Evolutionary conservation across 106 monocot genomes (phyloP).

Genomic region (Platanthera zijinensis): DNA sequence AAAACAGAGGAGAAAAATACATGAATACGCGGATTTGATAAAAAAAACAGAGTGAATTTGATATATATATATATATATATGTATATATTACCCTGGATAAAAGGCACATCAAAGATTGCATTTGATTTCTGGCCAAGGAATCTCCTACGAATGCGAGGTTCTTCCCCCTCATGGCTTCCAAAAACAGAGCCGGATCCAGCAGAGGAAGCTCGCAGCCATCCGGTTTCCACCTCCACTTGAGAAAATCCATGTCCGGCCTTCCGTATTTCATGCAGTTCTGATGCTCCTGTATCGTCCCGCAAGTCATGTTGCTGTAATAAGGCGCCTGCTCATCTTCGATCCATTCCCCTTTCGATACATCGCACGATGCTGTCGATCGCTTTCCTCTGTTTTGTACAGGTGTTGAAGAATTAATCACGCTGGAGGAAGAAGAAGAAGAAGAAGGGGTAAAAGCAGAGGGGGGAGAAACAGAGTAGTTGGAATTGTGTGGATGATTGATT

Average conservation of each 20-base stretch:
- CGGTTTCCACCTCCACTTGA: slow-evolving; percentile 56
- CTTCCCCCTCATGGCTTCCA: slow-evolving; percentile 30
- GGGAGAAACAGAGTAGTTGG: no score
- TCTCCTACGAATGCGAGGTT: slow-evolving; percentile 40
- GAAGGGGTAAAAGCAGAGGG: background rate
- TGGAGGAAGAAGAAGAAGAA: background rate
- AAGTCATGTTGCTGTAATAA: slow-evolving; percentile 40
- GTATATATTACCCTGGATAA: slow-evolving; percentile 10
- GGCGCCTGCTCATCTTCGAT: slow-evolving; percentile 19
- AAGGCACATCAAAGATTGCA: slow-evolving; percentile 54
- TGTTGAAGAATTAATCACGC: background rate
- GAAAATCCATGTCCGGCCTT: slow-evolving; percentile 35
- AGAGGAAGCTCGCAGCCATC: slow-evolving; percentile 34
- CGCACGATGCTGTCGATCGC: background rate
- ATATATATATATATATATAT: no score
- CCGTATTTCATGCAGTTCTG: slow-evolving; percentile 54
- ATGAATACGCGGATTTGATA: background rate
- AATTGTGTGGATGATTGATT: no score
- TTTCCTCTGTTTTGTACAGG: background rate
- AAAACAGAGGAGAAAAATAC: background rate
- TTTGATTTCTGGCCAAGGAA: slow-evolving; percentile 44
- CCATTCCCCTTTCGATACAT: slow-evolving; percentile 35
- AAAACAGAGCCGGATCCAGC: slow-evolving; percentile 29
- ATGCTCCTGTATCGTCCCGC: slow-evolving; percentile 30
- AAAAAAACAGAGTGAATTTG: background rate